These are phyloP conservation scores for Rickenella mellea DNA, from an alignment of 768 basidiomycete genomes.

Conservation along the genomic window DNA sequence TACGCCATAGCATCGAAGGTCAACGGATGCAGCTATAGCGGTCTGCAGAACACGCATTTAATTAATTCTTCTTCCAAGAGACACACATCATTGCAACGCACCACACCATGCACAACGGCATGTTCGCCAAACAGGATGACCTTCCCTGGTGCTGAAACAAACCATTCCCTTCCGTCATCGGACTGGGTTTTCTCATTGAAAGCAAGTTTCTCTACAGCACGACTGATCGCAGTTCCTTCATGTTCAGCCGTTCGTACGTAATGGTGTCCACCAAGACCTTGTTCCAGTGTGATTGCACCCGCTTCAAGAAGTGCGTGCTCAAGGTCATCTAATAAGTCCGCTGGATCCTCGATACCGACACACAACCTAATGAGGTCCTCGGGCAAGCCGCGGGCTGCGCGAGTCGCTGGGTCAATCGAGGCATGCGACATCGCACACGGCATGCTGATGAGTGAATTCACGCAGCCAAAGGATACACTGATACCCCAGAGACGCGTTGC, in stretches of 20 bases:
- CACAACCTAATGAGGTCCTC: constrained; percentile 97
- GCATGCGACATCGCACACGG: constrained; percentile 99
- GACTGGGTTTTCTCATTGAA: constrained; percentile 20
- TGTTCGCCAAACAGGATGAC: constrained; percentile 98
- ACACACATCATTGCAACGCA: too few relatives aligned
- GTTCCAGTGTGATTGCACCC: constrained; percentile 66
- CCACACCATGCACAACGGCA: constrained; percentile 94
- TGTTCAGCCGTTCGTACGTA: constrained; percentile 31
- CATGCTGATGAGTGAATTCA: constrained; percentile 98
- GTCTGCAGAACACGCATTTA: constrained; percentile 39
- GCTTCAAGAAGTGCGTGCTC: constrained; percentile 88
- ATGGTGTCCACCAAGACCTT: constrained; percentile 37
- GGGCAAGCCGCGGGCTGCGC: constrained; percentile 94
- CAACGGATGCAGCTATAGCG: constrained; percentile 90
- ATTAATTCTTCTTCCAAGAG: constrained; percentile 6
- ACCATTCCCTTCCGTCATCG: constrained; percentile 51
- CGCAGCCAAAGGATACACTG: constrained; percentile 94
- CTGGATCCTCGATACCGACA: constrained; percentile 93
- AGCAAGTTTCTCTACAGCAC: constrained; percentile 63
- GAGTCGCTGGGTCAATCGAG: constrained; percentile 91
- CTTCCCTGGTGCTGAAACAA: constrained; percentile 94
- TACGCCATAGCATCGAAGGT: constrained; percentile 89
- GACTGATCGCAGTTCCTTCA: constrained; percentile 30
- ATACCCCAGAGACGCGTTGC: constrained; percentile 94
- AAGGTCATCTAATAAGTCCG: constrained; percentile 90